Conservation (phyloP, 495 filamentous ascomycete genomes). For the Trichoderma gamsii region DNA sequence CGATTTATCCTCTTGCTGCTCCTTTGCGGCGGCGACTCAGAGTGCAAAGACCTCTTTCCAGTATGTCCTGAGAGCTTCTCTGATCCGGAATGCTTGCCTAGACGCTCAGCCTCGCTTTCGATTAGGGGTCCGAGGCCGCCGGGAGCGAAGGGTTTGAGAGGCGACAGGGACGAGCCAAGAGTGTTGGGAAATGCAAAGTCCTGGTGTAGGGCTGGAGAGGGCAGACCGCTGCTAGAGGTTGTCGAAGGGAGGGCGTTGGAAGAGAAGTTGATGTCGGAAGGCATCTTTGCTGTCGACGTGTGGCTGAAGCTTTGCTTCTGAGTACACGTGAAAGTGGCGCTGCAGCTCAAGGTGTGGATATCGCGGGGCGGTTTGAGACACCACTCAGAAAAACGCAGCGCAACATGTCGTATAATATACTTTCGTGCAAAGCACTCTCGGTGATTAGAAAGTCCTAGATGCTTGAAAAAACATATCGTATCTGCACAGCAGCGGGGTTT, state of each 20-base stretch:
- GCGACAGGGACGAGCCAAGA: background rate
- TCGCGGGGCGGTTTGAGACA: too few species aligned
- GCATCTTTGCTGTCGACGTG: slow-evolving; percentile 17
- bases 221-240: slow-evolving; percentile 40
- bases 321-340: background rate
- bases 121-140: background rate
- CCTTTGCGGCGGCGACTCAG: background rate
- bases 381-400: too few species aligned
- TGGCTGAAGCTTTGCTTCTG: background rate
- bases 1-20: slow-evolving; percentile 2
- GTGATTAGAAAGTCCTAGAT: too few species aligned
- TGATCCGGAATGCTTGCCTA: background rate
- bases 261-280: slow-evolving; percentile 39
- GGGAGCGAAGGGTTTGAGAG: background rate
- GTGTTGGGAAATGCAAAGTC: background rate
- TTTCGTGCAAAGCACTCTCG: too few species aligned
- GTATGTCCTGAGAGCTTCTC: background rate
- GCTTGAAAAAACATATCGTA: too few species aligned
- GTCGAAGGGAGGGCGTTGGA: slow-evolving; percentile 68
- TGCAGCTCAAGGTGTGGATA: background rate
- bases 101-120: slow-evolving; percentile 18
- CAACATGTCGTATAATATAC: too few species aligned
- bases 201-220: background rate
- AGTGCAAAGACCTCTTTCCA: background rate
- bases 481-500: too few species aligned